Evolutionary conservation across 192 early-diverging fungal species (phyloP), one percentile per base, ranked within the genome.

Genomic region (Backusella luteola): DNA sequence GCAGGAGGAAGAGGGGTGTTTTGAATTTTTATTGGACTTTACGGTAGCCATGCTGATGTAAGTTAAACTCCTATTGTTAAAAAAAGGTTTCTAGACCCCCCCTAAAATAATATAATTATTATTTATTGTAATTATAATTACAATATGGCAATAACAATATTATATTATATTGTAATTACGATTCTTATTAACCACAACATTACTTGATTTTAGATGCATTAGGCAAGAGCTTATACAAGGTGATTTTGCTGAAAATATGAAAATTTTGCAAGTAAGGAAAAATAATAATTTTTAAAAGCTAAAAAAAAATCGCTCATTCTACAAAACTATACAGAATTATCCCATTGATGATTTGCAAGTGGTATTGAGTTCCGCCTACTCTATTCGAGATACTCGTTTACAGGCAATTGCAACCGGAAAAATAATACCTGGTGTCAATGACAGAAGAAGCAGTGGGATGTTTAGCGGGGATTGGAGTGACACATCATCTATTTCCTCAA

Each of bases 21-120:
- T 92, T 79, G 90, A 90, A 39, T 93, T 95, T 83, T 78, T 95
- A 63, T 80, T 92, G 29, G 93, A 95, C 69, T 93, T 94, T 82
- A 85, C 86, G 49, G 86, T 87, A 7, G 91, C 94, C 1, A 93
- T 95, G 90, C 79, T 94, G 12, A 79, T 91, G 86, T 93, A 83
- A 80, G 87, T 79, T 74, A n/a, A 56, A 26, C 53, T 56, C 53
- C 53, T 56, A 21, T 56, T 56, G 53, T 23, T 56, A 21, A 26
- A 56, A 63, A 63, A 29, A 26, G 9, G 8, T 29, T 29, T 63
- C 2, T 63, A n/a, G 23, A 63, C 23, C 23, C 26, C 23, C 12
- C 26, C 21, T 29, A 63, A 63, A 63, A 29, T 63, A 63, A 63
- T 63, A 63, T 56, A 56, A 56, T 23, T 56, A 63, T 63, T 23